phyloP scores from a whole-genome alignment of 768 basidiomycete species.

The Pleurotus sapidus region DNA sequence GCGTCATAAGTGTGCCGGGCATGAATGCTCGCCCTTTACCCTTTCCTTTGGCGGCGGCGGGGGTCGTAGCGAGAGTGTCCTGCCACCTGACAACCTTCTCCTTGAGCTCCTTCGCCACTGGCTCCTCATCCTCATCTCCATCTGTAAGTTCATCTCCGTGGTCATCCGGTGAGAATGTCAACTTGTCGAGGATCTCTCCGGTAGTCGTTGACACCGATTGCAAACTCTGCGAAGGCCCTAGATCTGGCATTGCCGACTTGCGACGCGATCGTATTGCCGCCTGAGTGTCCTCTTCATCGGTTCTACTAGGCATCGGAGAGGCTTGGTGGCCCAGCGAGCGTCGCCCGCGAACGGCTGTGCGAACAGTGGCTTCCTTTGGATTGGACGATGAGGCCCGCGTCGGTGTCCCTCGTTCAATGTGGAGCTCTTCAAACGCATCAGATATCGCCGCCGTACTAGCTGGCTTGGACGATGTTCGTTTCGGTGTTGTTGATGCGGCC shows the following conservation, averaged over 20 bases:
- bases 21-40: constrained; percentile 35
- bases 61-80: constrained; percentile 17
- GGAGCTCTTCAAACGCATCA: constrained; percentile 45
- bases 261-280: constrained; percentile 23
- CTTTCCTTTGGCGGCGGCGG: constrained; percentile 19
- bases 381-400: constrained; percentile 4
- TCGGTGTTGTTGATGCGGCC: constrained; percentile 7
- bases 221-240: constrained; percentile 38
- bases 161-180: constrained; percentile 31
- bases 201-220: constrained; percentile 48
- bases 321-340: neutral
- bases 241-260: constrained; percentile 11
- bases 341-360: constrained; percentile 12
- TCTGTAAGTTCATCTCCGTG: constrained; percentile 31
- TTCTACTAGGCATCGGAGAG: neutral
- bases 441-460: constrained; percentile 27
- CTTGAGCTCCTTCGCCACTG: constrained; percentile 20
- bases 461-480: constrained; percentile 7
- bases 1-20: constrained; percentile 55
- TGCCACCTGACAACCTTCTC: constrained; percentile 35
- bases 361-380: constrained; percentile 25
- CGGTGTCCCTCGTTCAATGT: constrained; percentile 24
- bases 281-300: constrained; percentile 25
- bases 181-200: constrained; percentile 36
- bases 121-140: constrained; percentile 20